phyloP scores from a whole-genome alignment of 306 rosid species.

The Senna siamea region DNA sequence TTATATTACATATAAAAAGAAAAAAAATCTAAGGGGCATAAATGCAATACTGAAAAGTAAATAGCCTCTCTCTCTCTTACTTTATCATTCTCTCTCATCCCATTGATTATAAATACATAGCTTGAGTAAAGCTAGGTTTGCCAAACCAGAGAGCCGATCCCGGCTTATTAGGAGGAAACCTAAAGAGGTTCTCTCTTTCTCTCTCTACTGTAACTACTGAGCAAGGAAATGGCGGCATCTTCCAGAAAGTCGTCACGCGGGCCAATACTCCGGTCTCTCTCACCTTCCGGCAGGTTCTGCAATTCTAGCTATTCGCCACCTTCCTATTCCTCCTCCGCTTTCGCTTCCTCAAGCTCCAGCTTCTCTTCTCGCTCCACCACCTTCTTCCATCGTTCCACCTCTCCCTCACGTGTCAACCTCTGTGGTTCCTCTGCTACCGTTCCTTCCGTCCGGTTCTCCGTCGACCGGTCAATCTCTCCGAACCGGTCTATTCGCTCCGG shows the following conservation, averaged over 20 bases:
- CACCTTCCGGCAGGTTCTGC: slow-evolving; percentile 64
- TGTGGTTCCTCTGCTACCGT: slow-evolving; percentile 49
- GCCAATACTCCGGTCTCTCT: slow-evolving; percentile 56
- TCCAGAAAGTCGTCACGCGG: slow-evolving; percentile 65
- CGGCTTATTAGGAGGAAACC: slow-evolving; percentile 27
- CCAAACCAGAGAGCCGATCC: slow-evolving; percentile 65
- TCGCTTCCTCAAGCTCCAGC: slow-evolving; percentile 75
- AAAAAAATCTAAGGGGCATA: slow-evolving; percentile 14
- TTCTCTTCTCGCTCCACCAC: slow-evolving; percentile 65
- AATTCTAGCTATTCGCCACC: slow-evolving; percentile 31
- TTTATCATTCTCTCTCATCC: background rate
- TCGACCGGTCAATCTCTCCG: slow-evolving; percentile 80
- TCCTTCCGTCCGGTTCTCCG: slow-evolving; percentile 65
- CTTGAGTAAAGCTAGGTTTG: slow-evolving; percentile 83
- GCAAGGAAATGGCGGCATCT: slow-evolving; percentile 61
- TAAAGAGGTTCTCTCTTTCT: background rate
- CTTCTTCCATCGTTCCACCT: slow-evolving; percentile 60
- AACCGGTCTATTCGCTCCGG: slow-evolving; percentile 66
- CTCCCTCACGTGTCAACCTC: slow-evolving; percentile 74
- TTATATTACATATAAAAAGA: background rate
- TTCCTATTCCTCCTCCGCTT: slow-evolving; percentile 54
- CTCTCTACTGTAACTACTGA: slow-evolving; percentile 10
- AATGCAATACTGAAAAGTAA: slow-evolving; percentile 36
- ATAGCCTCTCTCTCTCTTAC: background rate
- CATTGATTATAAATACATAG: slow-evolving; percentile 64